These are phyloP conservation scores for Liquidambar formosana DNA, from an alignment of 164 flowering plant species.

Conservation along the genomic window DNA sequence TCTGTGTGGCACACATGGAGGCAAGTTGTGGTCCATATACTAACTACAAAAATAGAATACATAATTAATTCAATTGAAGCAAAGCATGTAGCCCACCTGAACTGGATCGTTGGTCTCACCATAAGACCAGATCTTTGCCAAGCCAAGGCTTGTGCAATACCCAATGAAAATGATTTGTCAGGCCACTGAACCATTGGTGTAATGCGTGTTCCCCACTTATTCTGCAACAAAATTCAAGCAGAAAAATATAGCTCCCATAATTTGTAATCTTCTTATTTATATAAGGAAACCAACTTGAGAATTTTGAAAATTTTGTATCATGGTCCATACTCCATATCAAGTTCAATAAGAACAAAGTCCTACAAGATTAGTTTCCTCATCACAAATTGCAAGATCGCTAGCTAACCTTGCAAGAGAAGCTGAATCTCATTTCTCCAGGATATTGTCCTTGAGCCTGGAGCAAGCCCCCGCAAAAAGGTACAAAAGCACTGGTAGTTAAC, in stretches of 20 bases:
- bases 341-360: background rate
- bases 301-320: background rate
- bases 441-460: constrained; percentile 97
- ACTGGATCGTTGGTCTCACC: constrained; percentile 78
- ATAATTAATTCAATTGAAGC: background rate
- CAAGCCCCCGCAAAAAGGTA: constrained; percentile 86
- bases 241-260: background rate
- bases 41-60: too few species aligned
- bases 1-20: too few species aligned
- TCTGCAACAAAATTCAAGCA: constrained; percentile 43
- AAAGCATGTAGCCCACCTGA: constrained; percentile 48
- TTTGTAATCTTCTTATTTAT: too few species aligned
- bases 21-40: too few species aligned
- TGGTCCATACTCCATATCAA: background rate
- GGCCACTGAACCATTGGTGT: constrained; percentile 91
- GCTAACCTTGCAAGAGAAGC: constrained; percentile 89
- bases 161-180: constrained; percentile 79
- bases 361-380: background rate
- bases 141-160: constrained; percentile 80
- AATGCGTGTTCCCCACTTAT: constrained; percentile 85
- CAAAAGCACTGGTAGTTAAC: constrained; percentile 76
- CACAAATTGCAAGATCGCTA: background rate
- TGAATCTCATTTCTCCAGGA: constrained; percentile 89
- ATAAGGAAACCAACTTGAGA: background rate
- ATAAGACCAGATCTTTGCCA: constrained; percentile 94